Evolutionary conservation across 257 asterid genomes (phyloP), one percentile per base, ranked within the genome.

Genomic region (Sherardia arvensis): DNA sequence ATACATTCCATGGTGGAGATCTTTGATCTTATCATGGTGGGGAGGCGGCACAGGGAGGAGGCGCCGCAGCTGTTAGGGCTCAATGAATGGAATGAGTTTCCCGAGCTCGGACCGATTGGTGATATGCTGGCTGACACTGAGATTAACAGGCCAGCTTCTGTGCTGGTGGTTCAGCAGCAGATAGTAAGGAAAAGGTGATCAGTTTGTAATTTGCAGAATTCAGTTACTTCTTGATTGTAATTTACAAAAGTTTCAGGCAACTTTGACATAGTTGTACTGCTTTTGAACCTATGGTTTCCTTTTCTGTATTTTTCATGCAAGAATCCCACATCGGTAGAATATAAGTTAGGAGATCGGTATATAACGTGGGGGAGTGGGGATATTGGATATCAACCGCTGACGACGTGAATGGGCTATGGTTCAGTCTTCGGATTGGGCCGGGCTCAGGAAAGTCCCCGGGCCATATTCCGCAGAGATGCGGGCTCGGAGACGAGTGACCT

Each of bases 101-200:
- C 96, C 5, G 96, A 89, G 67, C 67, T 89, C 5, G 96, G 96
- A 12, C 93, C 95, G 0, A 79, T 91, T 0, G 95, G 98, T 20
- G 98, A 91, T 67, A 86, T 91, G 91, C 85, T 91, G 15, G 87
- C 95, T 1, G 87, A 87, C 2, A 72, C 85, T 0, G 94, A 87
- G 65, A 68, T 86, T 22, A 73, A 73, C 29, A 74, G 61, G 29
- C 88, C 91, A 8, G 91, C 83, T 17, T 86, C 95, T 7, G 89
- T 83, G 2, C 48, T 89, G 78, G 86, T 89, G 73, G 83, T 89
- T 77, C 96, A 86, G 70, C 94, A 89, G 76, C 96, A 89, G 54
- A 64, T 64, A 18, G 48, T 64, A 30, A 64, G 68, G 59, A 64
- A 48, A 64, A 47, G 68, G 45, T 64, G 68, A 64, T 21, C 32